Conservation (phyloP, 257 asterid species). For the Catharanthus roseus region DNA sequence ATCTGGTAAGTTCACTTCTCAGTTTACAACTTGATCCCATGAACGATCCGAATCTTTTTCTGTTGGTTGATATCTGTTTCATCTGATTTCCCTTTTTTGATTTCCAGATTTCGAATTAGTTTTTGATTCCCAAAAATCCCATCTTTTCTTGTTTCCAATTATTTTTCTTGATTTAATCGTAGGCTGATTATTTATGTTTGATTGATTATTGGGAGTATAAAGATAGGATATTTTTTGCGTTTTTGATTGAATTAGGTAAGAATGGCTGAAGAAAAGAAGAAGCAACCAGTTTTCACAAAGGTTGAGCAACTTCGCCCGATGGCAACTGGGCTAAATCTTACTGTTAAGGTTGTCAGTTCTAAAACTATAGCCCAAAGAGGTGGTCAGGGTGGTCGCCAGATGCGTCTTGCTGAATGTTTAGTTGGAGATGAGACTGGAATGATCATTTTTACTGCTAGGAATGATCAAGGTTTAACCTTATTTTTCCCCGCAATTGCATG, state of each 20-base stretch:
- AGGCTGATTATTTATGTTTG: not conserved
- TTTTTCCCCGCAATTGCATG: not conserved
- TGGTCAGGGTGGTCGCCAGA: slow-evolving; percentile 27
- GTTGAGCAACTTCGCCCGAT: slow-evolving; percentile 67
- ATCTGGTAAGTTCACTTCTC: too few species aligned
- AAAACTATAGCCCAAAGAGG: slow-evolving; percentile 32
- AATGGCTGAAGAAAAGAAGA: slow-evolving; percentile 73
- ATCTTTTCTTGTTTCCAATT: not conserved
- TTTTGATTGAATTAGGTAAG: not conserved
- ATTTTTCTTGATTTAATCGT: too few species aligned
- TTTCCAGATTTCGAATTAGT: slow-evolving; percentile 2
- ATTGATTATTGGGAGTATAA: not conserved
- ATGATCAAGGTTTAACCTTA: slow-evolving; percentile 34
- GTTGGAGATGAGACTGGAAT: slow-evolving; percentile 45
- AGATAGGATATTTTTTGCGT: not conserved
- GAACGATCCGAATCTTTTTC: not conserved
- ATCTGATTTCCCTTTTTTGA: not conserved
- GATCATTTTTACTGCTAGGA: slow-evolving; percentile 36
- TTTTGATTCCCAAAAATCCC: not conserved
- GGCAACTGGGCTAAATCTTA: slow-evolving; percentile 34
- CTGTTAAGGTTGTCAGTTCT: slow-evolving; percentile 31
- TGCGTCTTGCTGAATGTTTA: slow-evolving; percentile 36
- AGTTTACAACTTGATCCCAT: too few species aligned
- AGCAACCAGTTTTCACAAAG: slow-evolving; percentile 67
- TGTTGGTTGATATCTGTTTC: not conserved